Conservation (phyloP, 2,329 filamentous ascomycete genomes). For the Stemphylium lycopersici region DNA sequence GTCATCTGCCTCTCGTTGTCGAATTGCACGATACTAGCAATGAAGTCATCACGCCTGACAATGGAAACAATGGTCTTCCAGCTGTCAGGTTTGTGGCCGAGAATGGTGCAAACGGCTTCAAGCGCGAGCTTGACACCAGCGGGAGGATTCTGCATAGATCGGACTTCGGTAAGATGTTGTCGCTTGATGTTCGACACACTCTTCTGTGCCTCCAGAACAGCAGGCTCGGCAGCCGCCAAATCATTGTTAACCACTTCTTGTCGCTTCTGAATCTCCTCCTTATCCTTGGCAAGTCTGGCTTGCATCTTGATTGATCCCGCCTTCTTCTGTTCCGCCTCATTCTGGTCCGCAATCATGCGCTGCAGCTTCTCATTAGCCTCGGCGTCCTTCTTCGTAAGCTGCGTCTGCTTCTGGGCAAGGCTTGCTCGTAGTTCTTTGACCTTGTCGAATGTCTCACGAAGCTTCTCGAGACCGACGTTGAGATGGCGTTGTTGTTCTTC, state of each 20-base stretch:
- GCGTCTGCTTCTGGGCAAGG: constrained; percentile 90
- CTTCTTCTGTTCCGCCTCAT: constrained; percentile 91
- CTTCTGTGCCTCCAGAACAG: constrained; percentile 88
- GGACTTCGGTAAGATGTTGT: constrained; percentile 94
- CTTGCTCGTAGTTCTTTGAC: constrained; percentile 90
- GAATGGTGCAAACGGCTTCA: constrained; percentile 93
- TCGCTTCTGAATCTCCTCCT: constrained; percentile 82
- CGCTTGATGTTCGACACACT: constrained; percentile 99
- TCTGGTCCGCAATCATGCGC: constrained; percentile 95
- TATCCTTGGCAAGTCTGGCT: constrained; percentile 83
- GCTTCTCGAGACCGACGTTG: constrained; percentile 96
- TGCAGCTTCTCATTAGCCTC: constrained; percentile 98
- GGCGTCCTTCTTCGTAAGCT: constrained; percentile 89
- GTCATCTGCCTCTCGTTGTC: constrained; percentile 98
- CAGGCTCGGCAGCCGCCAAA: constrained; percentile 88
- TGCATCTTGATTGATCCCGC: constrained; percentile 88
- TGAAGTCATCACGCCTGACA: constrained; percentile 92
- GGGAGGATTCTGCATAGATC: constrained; percentile 94
- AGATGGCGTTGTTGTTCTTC: constrained; percentile 98
- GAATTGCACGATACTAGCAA: constrained; percentile 96
- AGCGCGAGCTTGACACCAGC: constrained; percentile 88
- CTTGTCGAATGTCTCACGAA: constrained; percentile 96
- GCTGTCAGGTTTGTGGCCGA: constrained; percentile 86
- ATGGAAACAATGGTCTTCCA: constrained; percentile 93
- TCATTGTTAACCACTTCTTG: constrained; percentile 85